Percentiles rank a stretch among this genome's conserved stretches.
Evolutionary conservation across 805 yeast species (phyloP).

Genomic region (Lipomyces chichibuensis): DNA sequence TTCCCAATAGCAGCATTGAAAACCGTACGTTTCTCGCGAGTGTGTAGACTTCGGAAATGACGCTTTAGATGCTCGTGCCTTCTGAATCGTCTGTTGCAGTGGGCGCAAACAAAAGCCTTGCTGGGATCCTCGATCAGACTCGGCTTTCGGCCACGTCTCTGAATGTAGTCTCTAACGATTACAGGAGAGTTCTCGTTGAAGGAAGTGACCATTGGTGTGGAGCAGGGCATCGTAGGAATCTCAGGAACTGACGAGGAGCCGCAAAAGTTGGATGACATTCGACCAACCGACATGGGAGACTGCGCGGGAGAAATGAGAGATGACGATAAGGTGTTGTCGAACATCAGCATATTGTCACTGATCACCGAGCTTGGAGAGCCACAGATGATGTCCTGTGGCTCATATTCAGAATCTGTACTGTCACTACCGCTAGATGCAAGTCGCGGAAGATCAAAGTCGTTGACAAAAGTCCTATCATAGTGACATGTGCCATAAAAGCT

Average conservation of each 20-base stretch:
- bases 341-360: not conserved
- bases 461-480: not conserved
- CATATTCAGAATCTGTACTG: constrained; percentile 11
- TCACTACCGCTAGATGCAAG: constrained; percentile 8
- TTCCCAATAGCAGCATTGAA: not conserved
- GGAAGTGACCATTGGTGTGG: not conserved
- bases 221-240: not conserved
- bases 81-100: constrained; percentile 46
- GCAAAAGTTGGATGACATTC: constrained; percentile 11
- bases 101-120: constrained; percentile 45
- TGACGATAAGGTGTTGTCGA: constrained; percentile 6
- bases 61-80: constrained; percentile 50
- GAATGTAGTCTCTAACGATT: constrained; percentile 17
- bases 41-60: constrained; percentile 70
- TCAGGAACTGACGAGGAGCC: constrained; percentile 1
- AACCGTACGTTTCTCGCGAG: constrained; percentile 54
- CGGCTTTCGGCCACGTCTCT: constrained; percentile 34
- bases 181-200: not conserved
- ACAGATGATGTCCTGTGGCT: not conserved
- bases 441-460: not conserved
- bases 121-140: constrained; percentile 30
- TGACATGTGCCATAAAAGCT: not conserved
- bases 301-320: constrained; percentile 5
- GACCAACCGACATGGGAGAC: not conserved
- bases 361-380: constrained; percentile 8